Conservation (phyloP, 2,329 filamentous ascomycete genomes). For the Pseudopyricularia javanii region DNA sequence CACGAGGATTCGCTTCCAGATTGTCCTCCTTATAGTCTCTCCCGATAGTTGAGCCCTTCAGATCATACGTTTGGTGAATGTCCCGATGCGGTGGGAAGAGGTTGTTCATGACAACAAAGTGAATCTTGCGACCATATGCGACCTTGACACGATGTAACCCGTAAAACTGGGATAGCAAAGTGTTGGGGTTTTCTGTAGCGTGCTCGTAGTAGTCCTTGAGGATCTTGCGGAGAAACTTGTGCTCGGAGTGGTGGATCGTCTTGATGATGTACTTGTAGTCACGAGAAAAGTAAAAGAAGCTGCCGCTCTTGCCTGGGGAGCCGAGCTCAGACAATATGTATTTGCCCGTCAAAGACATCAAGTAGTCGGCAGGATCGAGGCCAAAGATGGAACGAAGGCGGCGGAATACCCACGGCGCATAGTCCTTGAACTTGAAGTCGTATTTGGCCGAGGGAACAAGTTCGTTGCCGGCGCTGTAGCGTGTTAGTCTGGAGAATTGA, state of each 20-base stretch:
- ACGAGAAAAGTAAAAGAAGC: slow-evolving; percentile 98
- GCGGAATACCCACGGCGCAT: slow-evolving; percentile 98
- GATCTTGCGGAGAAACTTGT: slow-evolving; percentile 75
- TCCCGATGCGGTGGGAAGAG: slow-evolving; percentile 94
- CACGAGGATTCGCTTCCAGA: slow-evolving; percentile 75
- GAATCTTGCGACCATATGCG: slow-evolving; percentile 94
- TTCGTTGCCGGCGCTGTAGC: slow-evolving; percentile 78
- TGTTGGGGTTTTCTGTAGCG: slow-evolving; percentile 88
- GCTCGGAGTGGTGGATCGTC: slow-evolving; percentile 92
- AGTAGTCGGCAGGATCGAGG: slow-evolving; percentile 91
- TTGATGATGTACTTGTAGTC: slow-evolving; percentile 99
- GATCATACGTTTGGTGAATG: slow-evolving; percentile 91
- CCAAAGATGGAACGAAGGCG: slow-evolving; percentile 78
- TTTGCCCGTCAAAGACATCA: slow-evolving; percentile 96
- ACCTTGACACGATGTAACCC: slow-evolving; percentile 96
- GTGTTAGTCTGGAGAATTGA: slow-evolving; percentile 18
- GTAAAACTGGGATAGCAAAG: slow-evolving; percentile 93
- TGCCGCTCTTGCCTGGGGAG: slow-evolving; percentile 94
- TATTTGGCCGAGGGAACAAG: slow-evolving; percentile 96
- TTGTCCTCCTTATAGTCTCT: slow-evolving; percentile 85
- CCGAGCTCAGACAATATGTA: slow-evolving; percentile 96
- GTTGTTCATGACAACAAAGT: slow-evolving; percentile 99
- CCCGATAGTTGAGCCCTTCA: slow-evolving; percentile 93
- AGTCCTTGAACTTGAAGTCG: slow-evolving; percentile 99
- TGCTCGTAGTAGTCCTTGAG: slow-evolving; percentile 89